Conservation (phyloP, 2,329 filamentous ascomycete genomes). For the Herpotrichia juniperi region DNA sequence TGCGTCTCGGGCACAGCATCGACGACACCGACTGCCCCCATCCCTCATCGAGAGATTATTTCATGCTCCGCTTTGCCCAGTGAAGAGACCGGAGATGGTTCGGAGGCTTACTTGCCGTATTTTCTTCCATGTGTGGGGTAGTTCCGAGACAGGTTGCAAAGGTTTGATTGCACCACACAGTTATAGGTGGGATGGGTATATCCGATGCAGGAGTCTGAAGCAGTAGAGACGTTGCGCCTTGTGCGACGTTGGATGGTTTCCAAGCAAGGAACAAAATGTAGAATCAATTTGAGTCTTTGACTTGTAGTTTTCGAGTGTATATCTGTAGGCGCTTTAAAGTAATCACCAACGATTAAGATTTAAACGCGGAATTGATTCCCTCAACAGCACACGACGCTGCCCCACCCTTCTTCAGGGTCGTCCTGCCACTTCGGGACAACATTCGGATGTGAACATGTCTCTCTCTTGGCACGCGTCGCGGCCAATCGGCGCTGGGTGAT, state of each 20-base stretch:
- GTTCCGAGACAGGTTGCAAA: neutral
- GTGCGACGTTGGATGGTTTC: too few species aligned
- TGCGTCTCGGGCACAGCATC: too few species aligned
- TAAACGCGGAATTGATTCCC: neutral
- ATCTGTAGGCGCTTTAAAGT: neutral
- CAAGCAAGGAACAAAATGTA: too few species aligned
- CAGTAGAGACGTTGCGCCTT: neutral
- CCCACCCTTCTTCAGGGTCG: neutral
- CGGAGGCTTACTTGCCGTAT: neutral
- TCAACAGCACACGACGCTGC: neutral
- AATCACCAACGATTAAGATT: neutral
- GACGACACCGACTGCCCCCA: too few species aligned
- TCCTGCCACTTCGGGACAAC: neutral
- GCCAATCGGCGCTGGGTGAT: constrained; percentile 1
- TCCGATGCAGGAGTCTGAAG: neutral
- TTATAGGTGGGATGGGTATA: constrained; percentile 5
- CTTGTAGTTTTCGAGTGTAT: neutral
- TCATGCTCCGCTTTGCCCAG: too few species aligned
- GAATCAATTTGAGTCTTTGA: too few species aligned
- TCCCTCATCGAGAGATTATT: too few species aligned
- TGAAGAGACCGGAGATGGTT: constrained; percentile 3
- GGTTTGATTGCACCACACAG: neutral
- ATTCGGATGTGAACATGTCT: neutral
- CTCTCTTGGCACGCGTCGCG: neutral
- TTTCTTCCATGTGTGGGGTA: neutral